Evolutionary conservation across 2,329 filamentous ascomycete species (phyloP).

Genomic region (Cyclaneusma minus): DNA sequence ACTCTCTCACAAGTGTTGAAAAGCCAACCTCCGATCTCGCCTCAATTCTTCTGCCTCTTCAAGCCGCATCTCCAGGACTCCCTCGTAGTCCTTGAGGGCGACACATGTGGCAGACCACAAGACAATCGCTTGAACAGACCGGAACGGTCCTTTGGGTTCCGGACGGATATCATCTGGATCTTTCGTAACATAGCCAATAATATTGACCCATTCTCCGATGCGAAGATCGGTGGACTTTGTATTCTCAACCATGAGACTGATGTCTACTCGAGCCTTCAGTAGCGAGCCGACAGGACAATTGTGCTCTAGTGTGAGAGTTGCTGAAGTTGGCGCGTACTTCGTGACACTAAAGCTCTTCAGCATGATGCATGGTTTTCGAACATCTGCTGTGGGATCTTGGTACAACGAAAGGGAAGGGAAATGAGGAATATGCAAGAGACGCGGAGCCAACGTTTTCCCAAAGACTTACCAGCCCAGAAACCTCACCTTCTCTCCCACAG

Average conservation of each 20-base stretch:
- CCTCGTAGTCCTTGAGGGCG: constrained; percentile 57
- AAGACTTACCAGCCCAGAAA: constrained; percentile 74
- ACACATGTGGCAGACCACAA: constrained; percentile 66
- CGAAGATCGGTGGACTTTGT: constrained; percentile 48
- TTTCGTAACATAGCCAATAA: constrained; percentile 61
- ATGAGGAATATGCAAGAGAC: constrained; percentile 2
- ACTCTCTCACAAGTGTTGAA: no score
- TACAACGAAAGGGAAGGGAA: constrained; percentile 3
- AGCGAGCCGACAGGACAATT: constrained; percentile 34
- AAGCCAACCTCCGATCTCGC: no score
- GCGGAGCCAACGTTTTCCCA: no score
- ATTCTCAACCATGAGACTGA: constrained; percentile 53
- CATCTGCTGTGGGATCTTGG: no score
- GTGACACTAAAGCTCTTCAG: constrained; percentile 31
- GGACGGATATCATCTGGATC: constrained; percentile 6
- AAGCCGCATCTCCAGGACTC: not conserved
- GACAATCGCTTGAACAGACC: constrained; percentile 56
- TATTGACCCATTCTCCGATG: constrained; percentile 75
- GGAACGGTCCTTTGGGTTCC: constrained; percentile 18
- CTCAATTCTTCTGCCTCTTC: no score
- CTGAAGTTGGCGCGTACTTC: constrained; percentile 39
- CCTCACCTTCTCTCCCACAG: constrained; percentile 55
- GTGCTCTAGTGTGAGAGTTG: constrained; percentile 52
- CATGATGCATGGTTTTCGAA: not conserved
- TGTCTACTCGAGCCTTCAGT: constrained; percentile 46